Percentiles rank a stretch among this genome's conserved stretches.
Evolutionary conservation across 2,329 filamentous ascomycete genomes (phyloP).

Genomic region (Talaromyces sp.): DNA sequence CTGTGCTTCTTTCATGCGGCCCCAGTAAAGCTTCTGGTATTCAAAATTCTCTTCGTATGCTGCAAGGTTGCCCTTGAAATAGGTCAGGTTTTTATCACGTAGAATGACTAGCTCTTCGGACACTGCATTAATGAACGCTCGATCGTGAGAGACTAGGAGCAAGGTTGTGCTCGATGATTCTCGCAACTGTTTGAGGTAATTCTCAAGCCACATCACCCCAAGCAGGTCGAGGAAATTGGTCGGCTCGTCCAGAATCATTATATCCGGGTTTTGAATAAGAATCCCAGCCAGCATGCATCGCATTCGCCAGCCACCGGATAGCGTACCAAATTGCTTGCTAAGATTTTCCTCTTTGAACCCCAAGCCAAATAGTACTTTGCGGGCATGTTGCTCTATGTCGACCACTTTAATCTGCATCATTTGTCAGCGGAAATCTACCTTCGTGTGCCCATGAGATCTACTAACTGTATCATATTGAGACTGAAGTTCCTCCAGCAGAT

Average conservation of each 20-base stretch:
- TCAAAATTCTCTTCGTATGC: constrained; percentile 64
- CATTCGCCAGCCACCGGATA: constrained; percentile 77
- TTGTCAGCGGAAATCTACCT: neutral
- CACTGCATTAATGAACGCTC: constrained; percentile 71
- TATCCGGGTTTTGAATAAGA: constrained; percentile 67
- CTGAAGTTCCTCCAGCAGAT: constrained; percentile 65
- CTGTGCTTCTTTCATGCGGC: constrained; percentile 74
- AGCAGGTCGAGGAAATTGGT: constrained; percentile 82
- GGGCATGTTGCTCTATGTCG: constrained; percentile 61
- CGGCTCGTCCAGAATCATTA: constrained; percentile 78
- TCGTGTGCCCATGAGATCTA: neutral
- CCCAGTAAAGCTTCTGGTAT: constrained; percentile 61
- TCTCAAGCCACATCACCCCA: constrained; percentile 79
- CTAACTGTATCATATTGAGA: constrained; percentile 58
- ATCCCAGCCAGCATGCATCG: constrained; percentile 59
- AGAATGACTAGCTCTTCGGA: constrained; percentile 72
- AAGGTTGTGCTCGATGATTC: constrained; percentile 57
- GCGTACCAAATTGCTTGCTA: constrained; percentile 53
- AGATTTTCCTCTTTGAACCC: constrained; percentile 64
- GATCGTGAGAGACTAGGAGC: constrained; percentile 77
- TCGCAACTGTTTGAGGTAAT: constrained; percentile 57
- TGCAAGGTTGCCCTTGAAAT: constrained; percentile 69
- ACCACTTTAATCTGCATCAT: constrained; percentile 47
- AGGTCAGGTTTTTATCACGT: constrained; percentile 63
- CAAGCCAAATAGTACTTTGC: constrained; percentile 61